phyloP scores from a whole-genome alignment of 805 yeast species.

The Maudiozyma serrabonitensis region DNA sequence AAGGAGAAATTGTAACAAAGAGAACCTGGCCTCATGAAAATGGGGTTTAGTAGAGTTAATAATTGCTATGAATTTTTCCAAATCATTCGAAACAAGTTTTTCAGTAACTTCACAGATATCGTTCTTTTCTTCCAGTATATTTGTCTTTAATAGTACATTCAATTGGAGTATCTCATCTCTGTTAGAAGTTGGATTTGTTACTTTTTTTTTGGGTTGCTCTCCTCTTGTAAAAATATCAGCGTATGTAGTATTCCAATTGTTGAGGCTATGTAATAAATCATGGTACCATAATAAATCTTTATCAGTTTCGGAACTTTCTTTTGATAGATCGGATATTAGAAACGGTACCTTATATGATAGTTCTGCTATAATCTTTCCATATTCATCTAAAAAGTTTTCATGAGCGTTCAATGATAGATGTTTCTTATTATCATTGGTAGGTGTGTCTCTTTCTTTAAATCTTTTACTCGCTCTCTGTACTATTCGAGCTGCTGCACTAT shows the following conservation, averaged over 20 bases:
- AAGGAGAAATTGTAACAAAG: constrained; percentile 22
- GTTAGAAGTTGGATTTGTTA: constrained; percentile 2
- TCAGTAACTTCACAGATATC: constrained; percentile 1
- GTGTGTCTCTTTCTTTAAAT: constrained; percentile 22
- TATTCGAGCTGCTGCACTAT: constrained; percentile 10
- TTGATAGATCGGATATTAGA: constrained; percentile 3
- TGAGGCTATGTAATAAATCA: constrained; percentile 29
- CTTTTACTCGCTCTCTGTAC: constrained; percentile 35
- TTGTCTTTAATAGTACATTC: constrained; percentile 26
- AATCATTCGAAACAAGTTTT: constrained; percentile 9
- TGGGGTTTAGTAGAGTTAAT: constrained; percentile 27
- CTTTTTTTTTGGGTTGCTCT: constrained; percentile 6
- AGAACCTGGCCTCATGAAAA: constrained; percentile 32
- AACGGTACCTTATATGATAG: constrained; percentile 6
- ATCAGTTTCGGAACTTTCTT: constrained; percentile 2
- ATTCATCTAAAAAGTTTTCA: constrained; percentile 11
- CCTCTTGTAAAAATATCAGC: constrained; percentile 23
- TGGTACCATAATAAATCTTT: constrained; percentile 2
- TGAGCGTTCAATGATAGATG: constrained; percentile 7
- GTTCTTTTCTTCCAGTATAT: constrained; percentile 18
- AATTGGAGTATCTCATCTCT: constrained; percentile 18
- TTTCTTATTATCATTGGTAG: not conserved
- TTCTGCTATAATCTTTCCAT: constrained; percentile 4
- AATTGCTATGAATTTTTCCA: constrained; percentile 17
- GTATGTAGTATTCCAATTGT: constrained; percentile 30